Evolutionary conservation across 441 rosid genomes (phyloP), one percentile per base, ranked within the genome.

Genomic region (Erysimum pusillum): DNA sequence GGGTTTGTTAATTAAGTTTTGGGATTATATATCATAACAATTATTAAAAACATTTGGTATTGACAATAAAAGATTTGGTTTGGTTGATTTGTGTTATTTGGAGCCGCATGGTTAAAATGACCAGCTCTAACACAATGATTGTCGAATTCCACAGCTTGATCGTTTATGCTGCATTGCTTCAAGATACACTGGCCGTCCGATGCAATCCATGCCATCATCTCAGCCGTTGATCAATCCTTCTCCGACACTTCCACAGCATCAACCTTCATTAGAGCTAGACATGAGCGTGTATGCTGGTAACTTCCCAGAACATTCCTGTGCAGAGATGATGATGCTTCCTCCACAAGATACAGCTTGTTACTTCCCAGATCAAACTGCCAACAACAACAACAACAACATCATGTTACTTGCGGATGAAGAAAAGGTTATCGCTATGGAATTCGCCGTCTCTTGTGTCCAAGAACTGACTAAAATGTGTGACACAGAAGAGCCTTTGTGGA

Each of bases 391-490:
- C n/a, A 84, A 84, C 34, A 70, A 46, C 25, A 83, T 83, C n/a
- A 6, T 87, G 42, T 56, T 91, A 17, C 83, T 87, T 88, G 94
- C 49, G 34, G 78, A 89, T 41, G 93, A 90, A 36, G 97, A 93
- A 73, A 91, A 89, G 66, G 58, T 79, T 10, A 76, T 89, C 8
- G 98, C 98, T 1, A 85, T 90, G 87, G 92, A 90, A 35, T 72
- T 95, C 0, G 93, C 98, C 5, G n/a, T 88, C 62, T 88, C 98
- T 3, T 89, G 96, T 45, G 74, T 87, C 22, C 83, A 85, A 70
- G 91, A 95, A 69, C 88, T 95, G 2, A 67, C 85, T 46, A 90
- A 87, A 83, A 84, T 91, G 98, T 90, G 96, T 57, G 80, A 71
- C 2, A 31, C 38, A 1, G 75, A 65, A 2, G 92, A 87, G 77